phyloP scores from a whole-genome alignment of 2,329 filamentous ascomycete genomes.

The Aureobasidium sp. region DNA sequence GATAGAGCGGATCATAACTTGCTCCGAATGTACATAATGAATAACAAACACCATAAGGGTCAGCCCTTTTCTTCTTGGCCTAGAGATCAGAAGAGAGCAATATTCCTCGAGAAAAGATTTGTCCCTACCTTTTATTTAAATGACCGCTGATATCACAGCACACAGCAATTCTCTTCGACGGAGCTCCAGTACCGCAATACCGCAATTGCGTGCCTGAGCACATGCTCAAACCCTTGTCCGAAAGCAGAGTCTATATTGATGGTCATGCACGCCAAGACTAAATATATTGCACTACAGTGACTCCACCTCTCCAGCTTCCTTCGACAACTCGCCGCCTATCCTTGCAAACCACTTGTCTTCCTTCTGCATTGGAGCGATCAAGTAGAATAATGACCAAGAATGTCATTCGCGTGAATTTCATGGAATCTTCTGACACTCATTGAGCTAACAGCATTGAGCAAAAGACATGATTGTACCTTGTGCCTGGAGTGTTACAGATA shows the following conservation, averaged over 20 bases:
- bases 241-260: neutral
- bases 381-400: too few relatives aligned
- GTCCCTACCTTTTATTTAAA: neutral
- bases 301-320: neutral
- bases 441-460: neutral
- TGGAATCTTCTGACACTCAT: too few relatives aligned
- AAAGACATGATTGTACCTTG: neutral
- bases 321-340: too few relatives aligned
- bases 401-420: neutral
- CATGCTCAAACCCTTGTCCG: neutral
- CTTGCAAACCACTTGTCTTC: too few relatives aligned
- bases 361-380: neutral
- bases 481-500: neutral
- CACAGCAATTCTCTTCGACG: neutral
- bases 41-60: neutral
- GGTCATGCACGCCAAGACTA: conserved; percentile 2
- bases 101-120: neutral
- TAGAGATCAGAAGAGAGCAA: neutral
- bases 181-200: neutral
- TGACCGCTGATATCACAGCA: neutral
- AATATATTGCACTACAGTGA: neutral
- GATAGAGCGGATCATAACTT: neutral
- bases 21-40: neutral
- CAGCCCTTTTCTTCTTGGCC: too few relatives aligned
- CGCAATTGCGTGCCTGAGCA: neutral